These are phyloP conservation scores for Passiflora organensis DNA, from an alignment of 345 rosid genomes.

Conservation along the genomic window DNA sequence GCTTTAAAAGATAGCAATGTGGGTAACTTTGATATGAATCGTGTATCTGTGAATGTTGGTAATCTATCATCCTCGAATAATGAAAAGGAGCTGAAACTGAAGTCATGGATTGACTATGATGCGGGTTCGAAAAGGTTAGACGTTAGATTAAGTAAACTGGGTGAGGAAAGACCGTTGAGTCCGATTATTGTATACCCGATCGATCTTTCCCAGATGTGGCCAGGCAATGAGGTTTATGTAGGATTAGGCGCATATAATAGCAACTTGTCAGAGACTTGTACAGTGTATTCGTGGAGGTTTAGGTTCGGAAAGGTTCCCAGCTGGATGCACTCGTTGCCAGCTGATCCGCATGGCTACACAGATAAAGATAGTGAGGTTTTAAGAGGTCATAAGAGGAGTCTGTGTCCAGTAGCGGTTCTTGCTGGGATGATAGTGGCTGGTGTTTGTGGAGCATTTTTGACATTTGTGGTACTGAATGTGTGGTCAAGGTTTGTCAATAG, in stretches of 20 bases:
- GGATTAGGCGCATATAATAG: constrained; percentile 35
- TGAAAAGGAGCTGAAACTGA: constrained; percentile 38
- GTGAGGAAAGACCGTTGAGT: constrained; percentile 31
- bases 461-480: constrained; percentile 28
- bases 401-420: constrained; percentile 36
- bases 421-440: constrained; percentile 40
- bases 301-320: constrained; percentile 24
- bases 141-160: constrained; percentile 38
- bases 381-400: constrained; percentile 11
- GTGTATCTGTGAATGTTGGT: constrained; percentile 25
- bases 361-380: constrained; percentile 8
- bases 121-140: constrained; percentile 40
- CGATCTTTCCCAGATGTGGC: constrained; percentile 41
- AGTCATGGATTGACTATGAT: constrained; percentile 54
- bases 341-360: constrained; percentile 23
- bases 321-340: constrained; percentile 49
- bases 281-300: constrained; percentile 48
- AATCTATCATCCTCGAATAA: constrained; percentile 30
- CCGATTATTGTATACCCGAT: constrained; percentile 31
- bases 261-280: constrained; percentile 18
- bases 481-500: constrained; percentile 34
- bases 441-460: constrained; percentile 41
- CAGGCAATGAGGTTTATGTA: constrained; percentile 29
- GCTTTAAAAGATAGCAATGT: constrained; percentile 25
- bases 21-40: constrained; percentile 31